A percentile compares a stretch with the other conserved stretches of the same genome.
Evolutionary conservation across 208 protist genomes (phyloP).

Genomic region (Leishmania amazonensis): DNA sequence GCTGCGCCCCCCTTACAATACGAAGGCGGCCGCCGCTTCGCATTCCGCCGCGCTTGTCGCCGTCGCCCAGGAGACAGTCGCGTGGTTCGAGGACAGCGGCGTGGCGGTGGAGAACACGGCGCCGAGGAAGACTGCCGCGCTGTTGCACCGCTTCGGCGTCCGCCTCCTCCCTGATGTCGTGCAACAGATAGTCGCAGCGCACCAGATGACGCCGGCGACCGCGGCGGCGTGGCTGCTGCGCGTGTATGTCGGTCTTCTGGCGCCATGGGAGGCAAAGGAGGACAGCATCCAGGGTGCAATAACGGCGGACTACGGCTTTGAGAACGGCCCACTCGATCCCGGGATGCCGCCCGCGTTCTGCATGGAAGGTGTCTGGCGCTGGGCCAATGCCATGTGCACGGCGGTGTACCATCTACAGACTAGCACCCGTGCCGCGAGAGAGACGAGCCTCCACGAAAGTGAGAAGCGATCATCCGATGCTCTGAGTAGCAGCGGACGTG

Average conservation of each 20-base stretch:
- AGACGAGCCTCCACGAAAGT: not conserved
- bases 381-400: constrained; percentile 5
- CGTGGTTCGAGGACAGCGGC: constrained; percentile 9
- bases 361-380: constrained; percentile 6
- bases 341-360: constrained; percentile 2
- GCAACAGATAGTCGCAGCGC: constrained; percentile 14
- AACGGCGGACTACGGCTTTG: not conserved
- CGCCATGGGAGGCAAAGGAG: constrained; percentile 1
- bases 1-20: not conserved
- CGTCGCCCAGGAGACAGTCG: not conserved
- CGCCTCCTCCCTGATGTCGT: constrained; percentile 20
- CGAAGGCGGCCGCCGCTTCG: not conserved
- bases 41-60: constrained; percentile 7
- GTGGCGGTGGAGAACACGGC: not conserved
- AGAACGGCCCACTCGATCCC: not conserved
- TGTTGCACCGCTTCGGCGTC: constrained; percentile 5
- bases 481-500: not conserved
- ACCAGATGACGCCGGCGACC: constrained; percentile 21
- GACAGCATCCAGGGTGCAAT: not conserved
- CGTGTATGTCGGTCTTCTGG: constrained; percentile 19
- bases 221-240: constrained; percentile 27
- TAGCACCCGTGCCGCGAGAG: not conserved
- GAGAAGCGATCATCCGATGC: not conserved
- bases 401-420: constrained; percentile 26
- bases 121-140: not conserved